Evolutionary conservation across 768 basidiomycete species (phyloP).

Genomic region (Crucibulum laeve): DNA sequence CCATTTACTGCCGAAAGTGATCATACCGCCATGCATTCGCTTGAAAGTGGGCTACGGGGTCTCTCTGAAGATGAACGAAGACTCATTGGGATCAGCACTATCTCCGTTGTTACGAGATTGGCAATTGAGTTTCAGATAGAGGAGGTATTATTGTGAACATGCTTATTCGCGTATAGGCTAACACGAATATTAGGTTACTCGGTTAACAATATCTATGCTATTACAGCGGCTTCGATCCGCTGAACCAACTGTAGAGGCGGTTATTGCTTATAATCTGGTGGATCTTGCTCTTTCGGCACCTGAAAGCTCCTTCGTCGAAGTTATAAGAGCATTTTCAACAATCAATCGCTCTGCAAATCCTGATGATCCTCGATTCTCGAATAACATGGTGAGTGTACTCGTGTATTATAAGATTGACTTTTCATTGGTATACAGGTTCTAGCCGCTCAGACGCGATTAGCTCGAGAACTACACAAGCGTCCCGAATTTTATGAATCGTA

Average conservation of each 20-base stretch:
- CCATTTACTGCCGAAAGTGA: conserved; percentile 41
- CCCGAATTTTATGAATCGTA: conserved; percentile 79
- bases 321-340: conserved; percentile 77
- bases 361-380: conserved; percentile 84
- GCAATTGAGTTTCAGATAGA: conserved; percentile 84
- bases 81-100: conserved; percentile 84
- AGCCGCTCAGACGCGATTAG: conserved; percentile 87
- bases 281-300: conserved; percentile 82
- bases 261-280: conserved; percentile 88
- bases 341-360: conserved; percentile 86
- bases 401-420: not conserved
- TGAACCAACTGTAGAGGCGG: conserved; percentile 86
- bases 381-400: conserved; percentile 66
- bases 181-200: conserved; percentile 60
- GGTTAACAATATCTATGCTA: conserved; percentile 88
- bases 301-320: conserved; percentile 73
- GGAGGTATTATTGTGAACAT: conserved; percentile 46
- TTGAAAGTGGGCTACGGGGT: conserved; percentile 60
- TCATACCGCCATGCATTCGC: conserved; percentile 46
- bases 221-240: conserved; percentile 81
- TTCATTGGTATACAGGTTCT: conserved; percentile 50
- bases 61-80: conserved; percentile 82
- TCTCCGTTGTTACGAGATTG: conserved; percentile 84
- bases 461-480: conserved; percentile 68
- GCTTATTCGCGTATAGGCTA: not conserved